Conservation (phyloP, 2,329 filamentous ascomycete genomes). For the Macroventuria anomochaeta region DNA sequence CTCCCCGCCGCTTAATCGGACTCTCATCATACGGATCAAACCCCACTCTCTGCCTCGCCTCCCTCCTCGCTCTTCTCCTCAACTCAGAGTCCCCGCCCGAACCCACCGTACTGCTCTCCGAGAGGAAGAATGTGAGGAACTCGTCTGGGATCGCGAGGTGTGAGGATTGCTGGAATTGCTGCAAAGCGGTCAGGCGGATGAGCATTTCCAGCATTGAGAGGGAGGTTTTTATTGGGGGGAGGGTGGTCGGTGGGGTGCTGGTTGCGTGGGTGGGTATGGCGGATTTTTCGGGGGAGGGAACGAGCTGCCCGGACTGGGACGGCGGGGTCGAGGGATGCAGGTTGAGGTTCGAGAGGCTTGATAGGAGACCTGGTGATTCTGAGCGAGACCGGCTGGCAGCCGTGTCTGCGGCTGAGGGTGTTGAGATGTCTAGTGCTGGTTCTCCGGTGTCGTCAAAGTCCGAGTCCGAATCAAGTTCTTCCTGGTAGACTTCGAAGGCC, state of each 20-base stretch:
- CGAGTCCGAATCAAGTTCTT: constrained; percentile 64
- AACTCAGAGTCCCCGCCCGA: constrained; percentile 67
- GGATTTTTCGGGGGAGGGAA: constrained; percentile 36
- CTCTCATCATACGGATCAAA: constrained; percentile 77
- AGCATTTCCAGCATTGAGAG: constrained; percentile 88
- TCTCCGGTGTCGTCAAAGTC: constrained; percentile 53
- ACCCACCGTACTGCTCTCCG: constrained; percentile 70
- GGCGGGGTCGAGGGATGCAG: constrained; percentile 41
- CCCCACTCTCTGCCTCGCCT: constrained; percentile 67
- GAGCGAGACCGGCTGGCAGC: constrained; percentile 33
- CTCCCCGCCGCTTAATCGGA: constrained; percentile 68
- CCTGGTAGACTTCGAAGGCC: constrained; percentile 82
- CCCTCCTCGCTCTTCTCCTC: constrained; percentile 64
- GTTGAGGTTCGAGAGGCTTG: constrained; percentile 57
- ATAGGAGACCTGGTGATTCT: constrained; percentile 51
- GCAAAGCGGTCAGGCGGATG: constrained; percentile 81
- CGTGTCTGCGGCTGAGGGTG: constrained; percentile 14
- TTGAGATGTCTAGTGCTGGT: constrained; percentile 18
- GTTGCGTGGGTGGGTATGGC: constrained; percentile 18
- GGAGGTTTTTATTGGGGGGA: constrained; percentile 66
- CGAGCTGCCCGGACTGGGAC: constrained; percentile 16
- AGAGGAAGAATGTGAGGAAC: constrained; percentile 85
- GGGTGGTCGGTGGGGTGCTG: constrained; percentile 32
- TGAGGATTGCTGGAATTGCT: constrained; percentile 89
- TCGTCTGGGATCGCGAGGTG: constrained; percentile 92